Percentiles rank a stretch among this genome's conserved stretches.
These are phyloP conservation scores for Pleomassaria siparia DNA, from an alignment of 2,329 filamentous ascomycete species.

Conservation along the genomic window DNA sequence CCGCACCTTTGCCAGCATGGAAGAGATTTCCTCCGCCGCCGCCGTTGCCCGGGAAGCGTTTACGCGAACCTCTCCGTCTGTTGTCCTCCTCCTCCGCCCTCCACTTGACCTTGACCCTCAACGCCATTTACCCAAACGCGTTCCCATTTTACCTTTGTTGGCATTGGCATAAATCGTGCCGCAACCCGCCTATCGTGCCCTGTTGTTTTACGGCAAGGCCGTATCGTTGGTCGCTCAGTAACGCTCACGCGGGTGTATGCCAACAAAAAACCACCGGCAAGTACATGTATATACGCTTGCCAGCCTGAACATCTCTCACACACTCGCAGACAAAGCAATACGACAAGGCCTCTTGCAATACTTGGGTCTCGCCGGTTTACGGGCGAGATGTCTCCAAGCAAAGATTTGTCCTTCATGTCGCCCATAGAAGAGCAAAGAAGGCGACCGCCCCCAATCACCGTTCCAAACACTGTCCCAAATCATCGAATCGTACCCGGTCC, in stretches of 20 bases:
- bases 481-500: slow-evolving; percentile 12
- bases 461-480: slow-evolving; percentile 17
- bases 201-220: no score
- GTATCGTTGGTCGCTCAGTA: neutral
- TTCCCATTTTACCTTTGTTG: neutral
- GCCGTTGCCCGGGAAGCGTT: no score
- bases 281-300: neutral
- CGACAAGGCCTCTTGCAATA: neutral
- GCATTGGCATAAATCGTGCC: neutral
- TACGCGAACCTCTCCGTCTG: no score
- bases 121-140: neutral
- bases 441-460: slow-evolving; percentile 24
- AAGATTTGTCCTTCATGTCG: no score
- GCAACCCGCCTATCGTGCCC: neutral
- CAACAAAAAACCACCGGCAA: neutral
- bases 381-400: neutral
- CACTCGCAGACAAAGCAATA: neutral
- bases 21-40: no score
- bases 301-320: neutral
- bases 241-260: neutral
- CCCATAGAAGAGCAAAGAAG: slow-evolving; percentile 18
- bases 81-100: no score
- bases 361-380: neutral
- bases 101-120: no score
- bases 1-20: neutral